phyloP scores from a whole-genome alignment of 108 stramenopile species.

The Skeletonema tropicum region DNA sequence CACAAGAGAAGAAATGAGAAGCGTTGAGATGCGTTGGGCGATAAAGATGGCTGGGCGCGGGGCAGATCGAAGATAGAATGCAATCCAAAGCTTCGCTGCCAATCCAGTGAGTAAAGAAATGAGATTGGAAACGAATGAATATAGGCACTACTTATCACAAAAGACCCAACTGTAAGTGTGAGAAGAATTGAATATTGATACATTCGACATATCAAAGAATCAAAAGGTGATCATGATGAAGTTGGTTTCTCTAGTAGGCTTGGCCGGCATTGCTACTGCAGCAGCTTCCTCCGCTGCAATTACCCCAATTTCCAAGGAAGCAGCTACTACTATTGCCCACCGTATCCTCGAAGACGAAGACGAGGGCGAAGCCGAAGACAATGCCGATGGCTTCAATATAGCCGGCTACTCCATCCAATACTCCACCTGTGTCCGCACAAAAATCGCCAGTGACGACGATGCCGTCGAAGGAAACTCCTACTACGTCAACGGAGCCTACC shows the following conservation, averaged over 20 bases:
- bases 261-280: neutral
- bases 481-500: conserved; percentile 60
- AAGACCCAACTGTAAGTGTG: too few relatives aligned
- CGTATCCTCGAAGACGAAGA: neutral
- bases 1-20: too few relatives aligned
- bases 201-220: too few relatives aligned
- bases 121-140: too few relatives aligned
- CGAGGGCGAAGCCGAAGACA: neutral
- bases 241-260: neutral
- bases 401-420: conserved; percentile 36
- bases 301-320: neutral
- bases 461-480: conserved; percentile 53
- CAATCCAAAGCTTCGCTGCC: too few relatives aligned
- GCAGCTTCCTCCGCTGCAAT: neutral
- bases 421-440: conserved; percentile 33
- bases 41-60: too few relatives aligned
- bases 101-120: too few relatives aligned
- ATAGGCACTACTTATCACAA: too few relatives aligned
- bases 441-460: conserved; percentile 43
- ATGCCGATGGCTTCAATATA: neutral
- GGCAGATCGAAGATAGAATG: too few relatives aligned
- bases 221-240: neutral
- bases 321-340: neutral
- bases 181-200: too few relatives aligned
- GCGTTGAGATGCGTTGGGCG: too few relatives aligned